These are phyloP conservation scores for Gamarada debralockiae DNA, from an alignment of 495 filamentous ascomycete species.

Conservation along the genomic window DNA sequence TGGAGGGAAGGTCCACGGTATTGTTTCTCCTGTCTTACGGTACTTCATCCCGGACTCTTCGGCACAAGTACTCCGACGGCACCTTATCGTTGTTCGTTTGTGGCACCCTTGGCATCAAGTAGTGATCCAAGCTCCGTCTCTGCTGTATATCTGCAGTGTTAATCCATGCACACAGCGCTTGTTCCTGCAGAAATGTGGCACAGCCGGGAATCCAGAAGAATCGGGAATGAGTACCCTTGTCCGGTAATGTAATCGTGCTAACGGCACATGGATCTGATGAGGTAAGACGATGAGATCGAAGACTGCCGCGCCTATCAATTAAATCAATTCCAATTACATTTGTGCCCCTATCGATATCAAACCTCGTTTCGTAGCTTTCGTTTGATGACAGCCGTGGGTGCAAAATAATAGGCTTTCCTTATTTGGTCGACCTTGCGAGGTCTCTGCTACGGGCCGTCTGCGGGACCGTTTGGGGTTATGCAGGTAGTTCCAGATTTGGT, in stretches of 20 bases:
- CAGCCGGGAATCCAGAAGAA: conserved; percentile 16
- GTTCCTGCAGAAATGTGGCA: conserved; percentile 22
- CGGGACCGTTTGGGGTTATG: conserved; percentile 22
- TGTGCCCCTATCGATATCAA: too few species aligned
- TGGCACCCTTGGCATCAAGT: conserved; percentile 3
- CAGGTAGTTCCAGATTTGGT: conserved; percentile 15
- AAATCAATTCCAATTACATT: too few species aligned
- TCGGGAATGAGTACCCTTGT: background rate
- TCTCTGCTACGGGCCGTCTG: conserved; percentile 16
- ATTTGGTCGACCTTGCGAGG: background rate
- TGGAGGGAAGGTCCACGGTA: too few species aligned
- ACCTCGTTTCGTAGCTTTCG: too few species aligned
- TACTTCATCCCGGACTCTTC: conserved; percentile 13
- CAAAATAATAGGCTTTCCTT: background rate
- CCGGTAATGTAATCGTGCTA: conserved; percentile 14
- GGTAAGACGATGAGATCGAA: background rate
- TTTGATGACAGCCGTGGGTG: background rate
- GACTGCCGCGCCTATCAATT: background rate
- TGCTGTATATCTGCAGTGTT: background rate
- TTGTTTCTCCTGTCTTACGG: conserved; percentile 4
- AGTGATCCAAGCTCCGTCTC: background rate
- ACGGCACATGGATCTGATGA: conserved; percentile 12
- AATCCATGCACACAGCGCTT: conserved; percentile 14
- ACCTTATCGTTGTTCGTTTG: conserved; percentile 1
- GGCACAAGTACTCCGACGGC: conserved; percentile 19